These are phyloP conservation scores for Fusarium keratoplasticum DNA, from an alignment of 2,329 filamentous ascomycete species.

Conservation along the genomic window DNA sequence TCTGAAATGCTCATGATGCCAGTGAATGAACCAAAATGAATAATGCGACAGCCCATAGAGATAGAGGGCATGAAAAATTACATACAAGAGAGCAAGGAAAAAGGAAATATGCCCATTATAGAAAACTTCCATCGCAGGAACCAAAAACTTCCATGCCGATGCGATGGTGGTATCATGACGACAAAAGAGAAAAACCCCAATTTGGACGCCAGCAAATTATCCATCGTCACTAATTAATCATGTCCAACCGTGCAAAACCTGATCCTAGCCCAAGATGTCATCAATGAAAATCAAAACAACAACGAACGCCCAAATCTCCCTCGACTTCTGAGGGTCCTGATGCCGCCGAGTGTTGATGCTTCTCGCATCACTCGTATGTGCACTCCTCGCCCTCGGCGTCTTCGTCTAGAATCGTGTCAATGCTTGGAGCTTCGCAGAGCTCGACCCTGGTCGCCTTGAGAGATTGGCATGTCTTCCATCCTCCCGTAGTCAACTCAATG, in stretches of 20 bases:
- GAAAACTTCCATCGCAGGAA: not conserved
- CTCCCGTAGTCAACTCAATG: constrained; percentile 41
- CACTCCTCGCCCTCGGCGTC: constrained; percentile 47
- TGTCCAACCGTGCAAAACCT: not conserved
- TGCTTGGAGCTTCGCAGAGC: constrained; percentile 15
- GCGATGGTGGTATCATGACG: constrained; percentile 22
- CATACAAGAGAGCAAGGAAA: not conserved
- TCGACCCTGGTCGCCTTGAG: constrained; percentile 39
- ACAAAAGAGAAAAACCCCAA: not conserved
- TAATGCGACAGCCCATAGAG: not conserved
- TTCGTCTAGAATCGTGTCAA: constrained; percentile 27
- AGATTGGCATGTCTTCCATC: constrained; percentile 51
- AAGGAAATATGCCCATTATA: not conserved
- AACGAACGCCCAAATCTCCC: not conserved
- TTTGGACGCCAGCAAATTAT: not conserved
- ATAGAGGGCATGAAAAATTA: not conserved
- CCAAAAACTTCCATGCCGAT: not conserved
- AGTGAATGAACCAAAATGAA: not conserved
- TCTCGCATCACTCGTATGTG: not conserved
- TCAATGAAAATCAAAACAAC: not conserved
- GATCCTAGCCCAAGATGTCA: not conserved
- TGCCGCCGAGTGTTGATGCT: not conserved
- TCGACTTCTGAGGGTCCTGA: not conserved
- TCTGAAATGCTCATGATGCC: not conserved
- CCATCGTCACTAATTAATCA: not conserved